Base-by-base conservation (phyloP, 1,284 basidiomycete species). In the Ceratobasidium sp. region DNA sequence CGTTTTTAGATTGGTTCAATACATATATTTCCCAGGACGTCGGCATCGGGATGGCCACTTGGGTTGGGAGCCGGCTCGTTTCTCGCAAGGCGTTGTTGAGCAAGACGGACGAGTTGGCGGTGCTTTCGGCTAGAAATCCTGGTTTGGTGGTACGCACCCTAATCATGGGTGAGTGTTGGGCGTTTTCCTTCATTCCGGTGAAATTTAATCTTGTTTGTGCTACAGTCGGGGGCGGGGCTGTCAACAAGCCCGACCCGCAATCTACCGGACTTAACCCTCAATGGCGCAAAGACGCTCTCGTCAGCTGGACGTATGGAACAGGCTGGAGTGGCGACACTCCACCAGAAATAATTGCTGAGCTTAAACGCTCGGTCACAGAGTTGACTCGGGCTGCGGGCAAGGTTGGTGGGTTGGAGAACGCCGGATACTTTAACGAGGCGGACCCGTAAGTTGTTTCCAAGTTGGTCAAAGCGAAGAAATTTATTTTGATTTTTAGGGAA, bases 391-490 rank as follows among this genome's bases (percentile, higher is more conserved):
- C 31, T 1, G 65, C 81, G 7, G 78, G 76, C 16, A 77, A 65
- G 16, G 76, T 78, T 31, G 77, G 79, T 0, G 81, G 82, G 1
- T 31, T 66, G 64, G 79, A 80, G 11, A 81, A 82, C 4, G 84
- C 81, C 1, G 81, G 83, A 1, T 83, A 84, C 74, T 79, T 84
- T 49, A 85, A 86, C 72, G 85, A 87, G 81, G 84, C 83, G n/a
- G 14, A 83, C 75, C 34, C 82, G 19, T 84, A 83, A 66, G 64
- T 51, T 7, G 4, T 27, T 41, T 19, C n/a, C 13, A 4, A 27
- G 34, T 13, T 61, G 22, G 1, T 6, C 22, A n/a, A 39, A 24
- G 11, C 6, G 22, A 43, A 11, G n/a, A 9, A n/a, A 2, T 3
- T 16, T 24, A 9, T 14, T n/a, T 31, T 1, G 13, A 16, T 8